Percentiles rank a stretch among this genome's conserved stretches.
Evolutionary conservation across 805 yeast genomes (phyloP).

Genomic region (Wickerhamomyces mucosus): DNA sequence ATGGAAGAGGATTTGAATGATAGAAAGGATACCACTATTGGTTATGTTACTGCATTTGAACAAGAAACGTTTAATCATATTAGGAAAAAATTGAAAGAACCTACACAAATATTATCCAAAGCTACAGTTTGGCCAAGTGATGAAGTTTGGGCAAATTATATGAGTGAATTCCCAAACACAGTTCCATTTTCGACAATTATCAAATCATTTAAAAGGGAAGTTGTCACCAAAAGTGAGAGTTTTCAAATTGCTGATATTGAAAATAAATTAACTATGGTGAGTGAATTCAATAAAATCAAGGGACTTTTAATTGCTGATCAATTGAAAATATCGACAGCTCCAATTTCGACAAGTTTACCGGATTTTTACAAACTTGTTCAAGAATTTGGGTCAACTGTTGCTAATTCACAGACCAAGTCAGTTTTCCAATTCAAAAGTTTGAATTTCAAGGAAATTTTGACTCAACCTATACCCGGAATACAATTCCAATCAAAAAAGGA

Average conservation of each 20-base stretch:
- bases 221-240: conserved; percentile 15
- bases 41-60: conserved; percentile 47
- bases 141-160: conserved; percentile 55
- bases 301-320: conserved; percentile 47
- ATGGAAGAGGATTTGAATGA: conserved; percentile 3
- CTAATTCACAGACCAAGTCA: conserved; percentile 35
- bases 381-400: conserved; percentile 35
- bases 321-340: conserved; percentile 50
- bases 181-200: conserved; percentile 39
- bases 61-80: conserved; percentile 35
- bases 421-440: conserved; percentile 39
- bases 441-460: conserved; percentile 2
- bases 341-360: conserved; percentile 35
- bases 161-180: conserved; percentile 48
- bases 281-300: conserved; percentile 31
- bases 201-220: conserved; percentile 33
- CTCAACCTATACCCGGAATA: too few species aligned
- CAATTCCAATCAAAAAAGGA: too few species aligned
- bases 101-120: conserved; percentile 39
- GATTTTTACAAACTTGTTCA: conserved; percentile 38
- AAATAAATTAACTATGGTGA: conserved; percentile 26
- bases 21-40: conserved; percentile 22
- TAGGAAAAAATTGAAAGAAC: conserved; percentile 36
- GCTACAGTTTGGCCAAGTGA: conserved; percentile 82
- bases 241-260: conserved; percentile 31